Evolutionary conservation across 805 yeast species (phyloP), one percentile per base, ranked within the genome.

Genomic region (Kazachstania kunashirensis): DNA sequence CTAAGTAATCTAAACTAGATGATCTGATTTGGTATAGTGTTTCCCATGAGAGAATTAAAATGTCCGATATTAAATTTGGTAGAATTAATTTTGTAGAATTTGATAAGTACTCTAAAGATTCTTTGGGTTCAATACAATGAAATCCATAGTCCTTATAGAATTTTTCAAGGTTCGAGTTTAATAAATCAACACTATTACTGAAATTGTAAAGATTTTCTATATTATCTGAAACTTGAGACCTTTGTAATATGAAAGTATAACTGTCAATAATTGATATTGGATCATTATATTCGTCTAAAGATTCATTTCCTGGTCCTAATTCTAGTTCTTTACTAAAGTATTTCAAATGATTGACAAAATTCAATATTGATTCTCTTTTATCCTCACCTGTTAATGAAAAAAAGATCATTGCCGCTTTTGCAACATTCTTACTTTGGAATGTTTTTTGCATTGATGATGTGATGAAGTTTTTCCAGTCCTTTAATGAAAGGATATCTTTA

Each of bases 341-440:
- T 32, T 63, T 63, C 4, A 60, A 38, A 37, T 62, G 67, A 14
- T 71, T 71, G 18, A 56, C 59, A 41, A 68, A 67, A 11, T 51
- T 56, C 29, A 57, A 36, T 7, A 52, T 37, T 16, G 56, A 43
- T 42, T 55, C 59, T 24, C 30, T 41, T 5, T 64, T 55, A 24
- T 16, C 39, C 19, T 13, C 17, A 9, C 21, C 13, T 13, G 18
- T 47, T 45, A 5, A 48, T 34, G 15, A 37, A 37, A 54, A 61
- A 42, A 60, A 60, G 44, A 39, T 53, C 47, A 58, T 63, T 39
- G 65, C 67, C 40, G 55, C 50, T 42, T 48, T 60, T 29, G 56
- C 52, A 29, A 63, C 58, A 6, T 39, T 41, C 16, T 52, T 55
- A 27, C 65, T 69, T 46, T 71, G 77, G 39, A 71, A 73, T 0